Evolutionary conservation across 352 stramenopile species (phyloP).

Genomic region (Phytophthora aleatoria): DNA sequence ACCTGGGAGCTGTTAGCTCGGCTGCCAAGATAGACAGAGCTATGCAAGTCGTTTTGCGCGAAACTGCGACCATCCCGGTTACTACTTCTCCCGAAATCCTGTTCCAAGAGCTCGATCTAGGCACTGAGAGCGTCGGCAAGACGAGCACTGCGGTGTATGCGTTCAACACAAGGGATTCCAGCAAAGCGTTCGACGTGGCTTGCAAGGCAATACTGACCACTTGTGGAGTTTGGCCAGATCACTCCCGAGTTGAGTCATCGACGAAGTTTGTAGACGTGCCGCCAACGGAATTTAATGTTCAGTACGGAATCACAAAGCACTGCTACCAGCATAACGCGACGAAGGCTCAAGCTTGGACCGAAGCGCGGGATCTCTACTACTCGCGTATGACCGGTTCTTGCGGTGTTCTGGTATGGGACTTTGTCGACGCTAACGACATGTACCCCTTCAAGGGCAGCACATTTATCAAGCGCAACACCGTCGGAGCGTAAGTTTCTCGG

Average conservation of each 20-base stretch:
- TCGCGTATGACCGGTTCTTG: conserved; percentile 34
- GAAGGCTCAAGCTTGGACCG: conserved; percentile 23
- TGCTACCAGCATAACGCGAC: conserved; percentile 23
- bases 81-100: conserved; percentile 35
- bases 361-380: conserved; percentile 35
- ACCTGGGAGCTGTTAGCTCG: conserved; percentile 34
- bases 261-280: conserved; percentile 30
- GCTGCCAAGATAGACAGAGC: conserved; percentile 45
- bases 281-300: conserved; percentile 25
- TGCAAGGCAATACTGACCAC: conserved; percentile 33
- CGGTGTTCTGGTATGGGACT: conserved; percentile 49
- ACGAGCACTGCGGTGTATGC: conserved; percentile 45
- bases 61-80: conserved; percentile 38
- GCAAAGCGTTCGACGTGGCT: conserved; percentile 32
- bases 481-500: conserved; percentile 41
- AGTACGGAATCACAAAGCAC: conserved; percentile 34
- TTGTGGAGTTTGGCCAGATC: conserved; percentile 33
- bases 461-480: conserved; percentile 36
- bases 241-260: conserved; percentile 28
- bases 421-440: conserved; percentile 46
- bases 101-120: conserved; percentile 38
- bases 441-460: conserved; percentile 30
- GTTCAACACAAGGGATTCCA: conserved; percentile 35
- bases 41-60: conserved; percentile 41
- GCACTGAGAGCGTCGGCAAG: conserved; percentile 25